Base-by-base conservation (phyloP, 371 early-diverging fungal species). In the Choanephora cucurbitarum region DNA sequence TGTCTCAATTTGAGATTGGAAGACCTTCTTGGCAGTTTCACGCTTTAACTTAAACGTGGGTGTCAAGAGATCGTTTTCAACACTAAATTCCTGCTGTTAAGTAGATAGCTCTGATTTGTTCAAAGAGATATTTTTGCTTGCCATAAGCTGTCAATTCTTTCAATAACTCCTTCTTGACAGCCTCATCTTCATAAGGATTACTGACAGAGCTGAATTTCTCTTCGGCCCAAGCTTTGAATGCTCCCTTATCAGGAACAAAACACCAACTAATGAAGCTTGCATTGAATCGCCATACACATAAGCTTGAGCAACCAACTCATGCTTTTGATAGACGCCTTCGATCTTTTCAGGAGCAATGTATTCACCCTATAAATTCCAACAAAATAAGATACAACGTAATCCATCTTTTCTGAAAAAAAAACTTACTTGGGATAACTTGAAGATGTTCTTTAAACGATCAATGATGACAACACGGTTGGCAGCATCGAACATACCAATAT, bases 281-380 rank as follows among this genome's bases (percentile, higher is more conserved):
- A 94, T 80, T 10, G 94, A 92, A 54, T 96, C 90, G 51, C 99
- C 99, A 69, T 96, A 88, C 0, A 98, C 93, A 74, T 89, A 97
- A 44, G 84, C 93, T 72, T 90, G 90, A 24, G 82, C 79, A 1
- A 92, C 77, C 43, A 85, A 65, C 52, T 77, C 79, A 64, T 89
- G 83, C 67, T 87, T 88, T 53, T 79, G 72, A 54, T 87, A 87
- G 19, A 91, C 75, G 45, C 86, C 86, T 75, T 98, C 99, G 37
- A 99, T 87, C 80, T 95, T 97, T 69, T 99, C 99, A 5, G 99
- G 99, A 0, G 97, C 96, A 71, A 99, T 90, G 75, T 99, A 99
- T 79, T 99, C 99, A 51, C 97, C 97, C 58, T 58, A 41, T n/a
- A 24, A 13, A 21, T 44, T 53, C 5, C 7, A 28, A 28, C 3